phyloP scores from a whole-genome alignment of 129 eudicot genomes.

The Mikania micrantha region DNA sequence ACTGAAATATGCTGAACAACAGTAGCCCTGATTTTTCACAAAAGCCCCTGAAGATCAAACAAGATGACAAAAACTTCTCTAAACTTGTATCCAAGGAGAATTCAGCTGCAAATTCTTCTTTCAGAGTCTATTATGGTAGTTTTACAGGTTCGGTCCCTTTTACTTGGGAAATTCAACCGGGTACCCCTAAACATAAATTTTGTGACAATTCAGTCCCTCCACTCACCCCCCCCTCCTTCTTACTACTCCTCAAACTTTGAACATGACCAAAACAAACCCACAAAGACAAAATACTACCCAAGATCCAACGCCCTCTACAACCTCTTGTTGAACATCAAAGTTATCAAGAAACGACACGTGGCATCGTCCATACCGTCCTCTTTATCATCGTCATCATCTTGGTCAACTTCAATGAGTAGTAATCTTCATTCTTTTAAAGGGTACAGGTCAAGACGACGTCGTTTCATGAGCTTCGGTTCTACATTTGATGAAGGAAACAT shows the following conservation, averaged over 20 bases:
- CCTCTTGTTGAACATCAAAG: constrained; percentile 26
- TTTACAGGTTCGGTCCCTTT: constrained; percentile 59
- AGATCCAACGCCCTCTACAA: constrained; percentile 32
- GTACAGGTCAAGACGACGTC: constrained; percentile 28
- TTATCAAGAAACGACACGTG: constrained; percentile 27
- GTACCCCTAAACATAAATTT: constrained; percentile 68
- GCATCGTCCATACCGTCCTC: constrained; percentile 29
- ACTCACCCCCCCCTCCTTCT: constrained; percentile 87
- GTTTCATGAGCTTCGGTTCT: constrained; percentile 46
- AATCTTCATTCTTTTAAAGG: constrained; percentile 11
- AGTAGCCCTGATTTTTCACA: constrained; percentile 26
- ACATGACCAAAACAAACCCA: constrained; percentile 14
- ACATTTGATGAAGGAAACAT: constrained; percentile 35
- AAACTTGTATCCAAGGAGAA: constrained; percentile 50
- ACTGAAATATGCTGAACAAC: constrained; percentile 24
- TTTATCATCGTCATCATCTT: constrained; percentile 29
- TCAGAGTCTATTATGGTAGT: constrained; percentile 68
- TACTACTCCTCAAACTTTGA: constrained; percentile 30
- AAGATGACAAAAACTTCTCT: constrained; percentile 56
- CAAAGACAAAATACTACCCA: constrained; percentile 17
- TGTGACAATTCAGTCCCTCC: constrained; percentile 49
- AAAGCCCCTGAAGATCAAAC: constrained; percentile 40
- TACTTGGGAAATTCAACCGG: constrained; percentile 77
- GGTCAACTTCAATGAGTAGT: constrained; percentile 28
- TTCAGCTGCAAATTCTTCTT: constrained; percentile 58